Evolutionary conservation across 768 basidiomycete genomes (phyloP).

Genomic region (Cystobasidium tubakii): DNA sequence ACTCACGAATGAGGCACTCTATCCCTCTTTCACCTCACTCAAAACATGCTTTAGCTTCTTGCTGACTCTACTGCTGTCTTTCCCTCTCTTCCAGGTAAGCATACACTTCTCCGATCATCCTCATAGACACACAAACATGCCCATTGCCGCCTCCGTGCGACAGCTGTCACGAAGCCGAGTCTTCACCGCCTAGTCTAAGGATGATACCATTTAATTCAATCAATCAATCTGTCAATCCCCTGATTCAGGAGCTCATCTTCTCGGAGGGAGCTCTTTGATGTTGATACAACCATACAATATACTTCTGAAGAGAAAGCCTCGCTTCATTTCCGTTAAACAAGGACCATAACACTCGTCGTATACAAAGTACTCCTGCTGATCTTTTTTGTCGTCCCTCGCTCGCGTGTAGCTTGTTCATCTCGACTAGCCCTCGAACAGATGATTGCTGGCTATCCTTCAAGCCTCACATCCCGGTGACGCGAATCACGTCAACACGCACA

Average conservation of each 20-base stretch:
- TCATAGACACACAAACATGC: neutral
- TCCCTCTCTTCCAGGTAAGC: neutral
- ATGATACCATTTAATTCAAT: conserved; percentile 25
- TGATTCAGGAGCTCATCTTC: conserved; percentile 35
- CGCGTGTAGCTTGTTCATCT: neutral
- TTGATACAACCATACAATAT: conserved; percentile 39
- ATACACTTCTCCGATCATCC: neutral
- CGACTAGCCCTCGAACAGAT: conserved; percentile 8
- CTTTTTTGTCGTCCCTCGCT: too few relatives aligned
- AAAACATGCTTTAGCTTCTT: neutral
- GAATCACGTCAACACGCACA: conserved; percentile 4
- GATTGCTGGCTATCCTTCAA: conserved; percentile 26
- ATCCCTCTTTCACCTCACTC: neutral
- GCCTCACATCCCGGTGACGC: conserved; percentile 5
- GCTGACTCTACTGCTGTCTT: neutral
- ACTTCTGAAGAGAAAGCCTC: neutral
- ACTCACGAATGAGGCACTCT: neutral
- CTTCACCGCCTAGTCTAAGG: too few relatives aligned
- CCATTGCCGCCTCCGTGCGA: too few relatives aligned
- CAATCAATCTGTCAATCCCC: conserved; percentile 59
- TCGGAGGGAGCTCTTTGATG: conserved; percentile 15
- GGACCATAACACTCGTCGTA: too few relatives aligned
- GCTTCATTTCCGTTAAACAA: neutral
- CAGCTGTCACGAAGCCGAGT: too few relatives aligned
- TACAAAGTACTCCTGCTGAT: too few relatives aligned